Evolutionary conservation across 1,284 basidiomycete species (phyloP).

Genomic region (Ganoderma multipileum): DNA sequence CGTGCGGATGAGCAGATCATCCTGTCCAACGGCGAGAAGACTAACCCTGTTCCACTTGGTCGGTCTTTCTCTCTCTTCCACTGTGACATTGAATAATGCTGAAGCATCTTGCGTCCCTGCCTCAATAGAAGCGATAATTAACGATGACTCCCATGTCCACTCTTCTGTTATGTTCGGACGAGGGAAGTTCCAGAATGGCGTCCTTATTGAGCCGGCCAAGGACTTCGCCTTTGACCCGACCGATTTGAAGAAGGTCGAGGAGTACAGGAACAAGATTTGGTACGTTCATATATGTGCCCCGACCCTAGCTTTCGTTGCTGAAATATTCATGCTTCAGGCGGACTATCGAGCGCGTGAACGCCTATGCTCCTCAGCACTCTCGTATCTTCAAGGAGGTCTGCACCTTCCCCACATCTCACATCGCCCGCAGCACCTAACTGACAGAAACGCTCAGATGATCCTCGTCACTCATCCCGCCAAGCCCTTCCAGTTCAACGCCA

Average conservation of each 20-base stretch:
- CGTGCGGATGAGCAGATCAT: slow-evolving; percentile 14
- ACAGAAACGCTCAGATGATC: slow-evolving; percentile 40
- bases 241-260: slow-evolving; percentile 37
- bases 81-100: neutral
- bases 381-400: slow-evolving; percentile 47
- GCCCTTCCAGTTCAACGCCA: slow-evolving; percentile 45
- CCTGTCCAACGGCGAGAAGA: slow-evolving; percentile 13
- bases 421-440: neutral
- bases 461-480: slow-evolving; percentile 41
- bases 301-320: neutral
- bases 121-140: slow-evolving; percentile 45
- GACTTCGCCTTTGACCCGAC: slow-evolving; percentile 40
- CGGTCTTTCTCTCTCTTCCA: neutral
- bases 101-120: neutral
- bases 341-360: slow-evolving; percentile 46
- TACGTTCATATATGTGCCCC: slow-evolving; percentile 9
- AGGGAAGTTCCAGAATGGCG: slow-evolving; percentile 49
- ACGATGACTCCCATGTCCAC: slow-evolving; percentile 43
- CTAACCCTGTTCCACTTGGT: slow-evolving; percentile 12
- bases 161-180: slow-evolving; percentile 47
- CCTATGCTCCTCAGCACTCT: slow-evolving; percentile 48
- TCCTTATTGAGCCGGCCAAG: slow-evolving; percentile 48
- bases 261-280: slow-evolving; percentile 46
- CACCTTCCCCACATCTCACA: neutral
- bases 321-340: slow-evolving; percentile 36